A percentile compares a stretch with the other conserved stretches of the same genome.
These are phyloP conservation scores for Trametes hirsuta DNA, from an alignment of 1,284 basidiomycete species.

Conservation along the genomic window DNA sequence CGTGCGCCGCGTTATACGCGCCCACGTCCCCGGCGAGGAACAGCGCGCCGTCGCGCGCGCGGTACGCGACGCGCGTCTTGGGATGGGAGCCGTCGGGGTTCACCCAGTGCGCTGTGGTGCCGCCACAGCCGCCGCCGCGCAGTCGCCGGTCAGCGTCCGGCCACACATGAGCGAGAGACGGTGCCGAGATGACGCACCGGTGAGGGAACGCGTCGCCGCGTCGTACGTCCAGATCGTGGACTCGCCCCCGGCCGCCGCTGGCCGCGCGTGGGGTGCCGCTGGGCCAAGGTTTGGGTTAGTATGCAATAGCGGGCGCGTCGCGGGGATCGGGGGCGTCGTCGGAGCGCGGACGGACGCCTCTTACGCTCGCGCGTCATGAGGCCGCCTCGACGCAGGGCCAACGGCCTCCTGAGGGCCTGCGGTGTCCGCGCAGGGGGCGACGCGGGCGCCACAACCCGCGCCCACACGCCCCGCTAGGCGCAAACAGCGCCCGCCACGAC, in stretches of 20 bases:
- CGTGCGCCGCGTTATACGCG: slow-evolving; percentile 23
- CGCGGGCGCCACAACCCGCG: background rate
- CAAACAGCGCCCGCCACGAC: background rate
- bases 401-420: background rate
- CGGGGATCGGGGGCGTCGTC: background rate
- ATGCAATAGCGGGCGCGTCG: background rate
- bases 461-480: background rate
- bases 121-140: background rate
- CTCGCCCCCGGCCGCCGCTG: slow-evolving; percentile 18
- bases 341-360: background rate
- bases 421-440: background rate
- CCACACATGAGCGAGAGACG: background rate
- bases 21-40: slow-evolving; percentile 23
- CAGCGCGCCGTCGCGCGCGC: slow-evolving; percentile 21
- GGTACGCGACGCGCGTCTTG: slow-evolving; percentile 18
- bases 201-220: slow-evolving; percentile 20
- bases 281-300: background rate
- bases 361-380: background rate
- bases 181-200: slow-evolving; percentile 16
- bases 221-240: slow-evolving; percentile 31
- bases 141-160: background rate
- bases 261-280: slow-evolving; percentile 22
- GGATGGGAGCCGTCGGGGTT: slow-evolving; percentile 27
- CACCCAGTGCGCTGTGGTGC: slow-evolving; percentile 26
- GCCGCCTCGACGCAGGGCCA: background rate